Evolutionary conservation across 495 filamentous ascomycete genomes (phyloP).

Genomic region (Cercophora newfieldiana): DNA sequence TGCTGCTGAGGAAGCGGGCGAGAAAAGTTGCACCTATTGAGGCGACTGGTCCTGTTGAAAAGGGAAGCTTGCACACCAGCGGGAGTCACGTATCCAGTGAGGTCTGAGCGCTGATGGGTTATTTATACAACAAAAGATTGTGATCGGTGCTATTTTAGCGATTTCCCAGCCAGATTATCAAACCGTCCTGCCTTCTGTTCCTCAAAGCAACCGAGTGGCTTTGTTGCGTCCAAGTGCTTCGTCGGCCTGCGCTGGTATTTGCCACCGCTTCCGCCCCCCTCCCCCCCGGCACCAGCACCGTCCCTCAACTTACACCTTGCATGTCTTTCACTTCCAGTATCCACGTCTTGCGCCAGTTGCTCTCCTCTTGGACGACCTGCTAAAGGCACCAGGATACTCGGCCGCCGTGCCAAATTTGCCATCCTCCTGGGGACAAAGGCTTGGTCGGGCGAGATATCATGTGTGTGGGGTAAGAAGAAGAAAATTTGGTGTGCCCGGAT

Average conservation of each 20-base stretch:
- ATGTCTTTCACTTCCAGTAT: constrained; percentile 23
- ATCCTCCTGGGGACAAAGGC: constrained; percentile 14
- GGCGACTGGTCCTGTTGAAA: background rate
- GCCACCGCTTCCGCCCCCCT: constrained; percentile 6
- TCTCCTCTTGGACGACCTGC: constrained; percentile 20
- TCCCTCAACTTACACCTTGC: constrained; percentile 22
- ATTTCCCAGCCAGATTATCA: constrained; percentile 22
- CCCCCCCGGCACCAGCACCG: constrained; percentile 15
- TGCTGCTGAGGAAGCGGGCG: constrained; percentile 4
- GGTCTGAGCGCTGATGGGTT: no score
- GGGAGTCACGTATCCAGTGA: background rate
- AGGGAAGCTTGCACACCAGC: background rate
- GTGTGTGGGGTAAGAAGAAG: no score
- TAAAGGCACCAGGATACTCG: constrained; percentile 17
- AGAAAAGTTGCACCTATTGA: background rate
- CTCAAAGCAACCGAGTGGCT: constrained; percentile 1
- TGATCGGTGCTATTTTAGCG: no score
- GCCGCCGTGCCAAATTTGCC: constrained; percentile 17
- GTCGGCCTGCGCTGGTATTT: constrained; percentile 23
- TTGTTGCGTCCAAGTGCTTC: constrained; percentile 13
- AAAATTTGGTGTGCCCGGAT: no score
- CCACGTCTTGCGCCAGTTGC: constrained; percentile 25
- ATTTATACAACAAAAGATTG: no score
- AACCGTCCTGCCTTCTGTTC: constrained; percentile 20
- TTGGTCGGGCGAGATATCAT: constrained; percentile 13